Evolutionary conservation across 2,329 filamentous ascomycete genomes (phyloP).

Genomic region (Madurella fahalii): DNA sequence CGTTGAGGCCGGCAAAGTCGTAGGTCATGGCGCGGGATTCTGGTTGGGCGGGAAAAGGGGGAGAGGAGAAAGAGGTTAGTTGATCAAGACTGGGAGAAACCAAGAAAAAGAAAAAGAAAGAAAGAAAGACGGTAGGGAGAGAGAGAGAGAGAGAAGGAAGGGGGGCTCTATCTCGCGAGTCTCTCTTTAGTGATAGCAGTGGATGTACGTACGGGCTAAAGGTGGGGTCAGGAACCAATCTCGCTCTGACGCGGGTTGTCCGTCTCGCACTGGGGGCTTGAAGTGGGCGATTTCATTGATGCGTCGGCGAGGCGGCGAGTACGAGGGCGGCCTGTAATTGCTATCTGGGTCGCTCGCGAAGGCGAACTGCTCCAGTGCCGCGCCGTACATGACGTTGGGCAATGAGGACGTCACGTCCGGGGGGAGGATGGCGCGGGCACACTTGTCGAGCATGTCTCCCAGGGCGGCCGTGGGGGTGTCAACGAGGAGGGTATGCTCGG

Average conservation of each 20-base stretch:
- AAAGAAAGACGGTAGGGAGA: too few species aligned
- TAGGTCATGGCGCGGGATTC: conserved; percentile 54
- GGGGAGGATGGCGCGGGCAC: conserved; percentile 72
- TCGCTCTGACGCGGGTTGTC: too few species aligned
- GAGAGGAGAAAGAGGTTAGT: too few species aligned
- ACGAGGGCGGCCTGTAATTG: conserved; percentile 54
- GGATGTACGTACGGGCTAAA: conserved; percentile 36
- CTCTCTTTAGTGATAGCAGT: too few species aligned
- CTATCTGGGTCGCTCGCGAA: conserved; percentile 48
- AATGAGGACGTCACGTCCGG: conserved; percentile 36
- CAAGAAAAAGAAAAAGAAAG: too few species aligned
- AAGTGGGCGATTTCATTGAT: conserved; percentile 52
- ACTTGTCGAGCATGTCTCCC: conserved; percentile 86
- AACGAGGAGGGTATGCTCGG: conserved; percentile 69
- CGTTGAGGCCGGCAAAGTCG: conserved; percentile 70
- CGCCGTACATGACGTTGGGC: conserved; percentile 69
- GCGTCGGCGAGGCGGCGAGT: conserved; percentile 33
- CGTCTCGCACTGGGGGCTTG: conserved; percentile 23
- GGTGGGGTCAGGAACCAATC: conserved; percentile 68
- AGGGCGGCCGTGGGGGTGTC: conserved; percentile 76
- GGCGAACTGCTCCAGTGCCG: conserved; percentile 72
- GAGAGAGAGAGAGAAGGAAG: too few species aligned
- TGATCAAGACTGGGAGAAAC: too few species aligned
- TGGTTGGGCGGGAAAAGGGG: background rate
- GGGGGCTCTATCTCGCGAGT: too few species aligned